Evolutionary conservation across 805 yeast genomes (phyloP).

Genomic region (Suhomyces faveliae): DNA sequence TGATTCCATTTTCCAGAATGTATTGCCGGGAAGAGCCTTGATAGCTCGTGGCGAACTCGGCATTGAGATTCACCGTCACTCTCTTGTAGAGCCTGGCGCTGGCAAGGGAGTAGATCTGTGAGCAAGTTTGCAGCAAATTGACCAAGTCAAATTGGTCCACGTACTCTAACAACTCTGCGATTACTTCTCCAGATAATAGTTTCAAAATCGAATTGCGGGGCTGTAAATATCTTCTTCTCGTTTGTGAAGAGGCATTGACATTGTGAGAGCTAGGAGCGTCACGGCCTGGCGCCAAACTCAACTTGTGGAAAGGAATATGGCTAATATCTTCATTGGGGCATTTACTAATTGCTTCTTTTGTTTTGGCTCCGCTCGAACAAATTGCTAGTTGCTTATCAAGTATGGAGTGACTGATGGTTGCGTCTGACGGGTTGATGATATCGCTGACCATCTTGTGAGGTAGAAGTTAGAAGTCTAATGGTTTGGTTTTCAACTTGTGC

Average conservation of each 20-base stretch:
- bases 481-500: not conserved
- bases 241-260: not conserved
- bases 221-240: not conserved
- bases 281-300: not conserved
- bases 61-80: constrained; percentile 29
- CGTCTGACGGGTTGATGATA: not conserved
- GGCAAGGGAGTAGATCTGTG: constrained; percentile 21
- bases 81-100: constrained; percentile 25
- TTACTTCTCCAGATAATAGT: constrained; percentile 12
- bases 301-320: not conserved
- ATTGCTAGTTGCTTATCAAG: not conserved
- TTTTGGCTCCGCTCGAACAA: not conserved
- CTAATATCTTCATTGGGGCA: not conserved
- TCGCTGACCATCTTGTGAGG: not conserved
- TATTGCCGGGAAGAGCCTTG: constrained; percentile 12
- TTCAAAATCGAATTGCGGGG: not conserved
- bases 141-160: constrained; percentile 33
- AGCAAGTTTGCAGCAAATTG: constrained; percentile 23
- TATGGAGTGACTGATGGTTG: not conserved
- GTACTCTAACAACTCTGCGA: constrained; percentile 19
- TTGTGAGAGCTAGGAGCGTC: not conserved
- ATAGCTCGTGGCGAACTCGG: constrained; percentile 26
- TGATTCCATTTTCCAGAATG: constrained; percentile 28
- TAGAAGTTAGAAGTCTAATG: no score
- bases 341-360: not conserved